Evolutionary conservation across 225 moss, liverwort and hornwort species (phyloP).

Genomic region (Rhytidiadelphus loreus): DNA sequence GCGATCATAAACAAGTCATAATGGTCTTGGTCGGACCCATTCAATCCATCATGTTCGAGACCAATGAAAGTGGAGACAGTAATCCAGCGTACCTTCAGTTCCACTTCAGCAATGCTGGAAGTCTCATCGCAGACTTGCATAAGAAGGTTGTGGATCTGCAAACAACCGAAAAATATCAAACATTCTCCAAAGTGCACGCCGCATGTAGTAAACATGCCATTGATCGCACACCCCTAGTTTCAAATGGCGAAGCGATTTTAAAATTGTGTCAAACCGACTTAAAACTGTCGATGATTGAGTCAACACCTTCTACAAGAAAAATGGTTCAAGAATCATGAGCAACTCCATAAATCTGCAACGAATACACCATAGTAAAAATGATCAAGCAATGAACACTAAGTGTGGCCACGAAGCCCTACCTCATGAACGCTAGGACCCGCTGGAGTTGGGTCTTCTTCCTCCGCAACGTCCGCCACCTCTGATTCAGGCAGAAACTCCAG

Average conservation of each 20-base stretch:
- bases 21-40: not conserved
- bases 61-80: not conserved
- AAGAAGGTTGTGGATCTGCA: slow-evolving; percentile 25
- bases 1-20: not conserved
- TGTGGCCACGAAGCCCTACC: not conserved
- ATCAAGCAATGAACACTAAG: not conserved
- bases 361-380: not conserved
- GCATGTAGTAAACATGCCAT: not conserved
- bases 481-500: not conserved
- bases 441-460: not conserved
- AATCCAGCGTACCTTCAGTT: slow-evolving; percentile 18
- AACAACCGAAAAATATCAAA: not conserved
- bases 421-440: slow-evolving; percentile 18
- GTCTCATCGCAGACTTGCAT: slow-evolving; percentile 44
- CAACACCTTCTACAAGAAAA: not conserved
- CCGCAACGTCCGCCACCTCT: not conserved
- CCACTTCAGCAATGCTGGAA: slow-evolving; percentile 28
- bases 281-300: not conserved
- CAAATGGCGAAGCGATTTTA: not conserved
- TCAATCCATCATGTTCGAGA: not conserved
- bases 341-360: slow-evolving; percentile 5
- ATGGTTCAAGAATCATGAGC: not conserved
- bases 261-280: not conserved
- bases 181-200: not conserved
- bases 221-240: not conserved